A percentile compares a stretch with the other conserved stretches of the same genome.
phyloP scores from a whole-genome alignment of 345 rosid genomes.

The Microthlaspi erraticum region DNA sequence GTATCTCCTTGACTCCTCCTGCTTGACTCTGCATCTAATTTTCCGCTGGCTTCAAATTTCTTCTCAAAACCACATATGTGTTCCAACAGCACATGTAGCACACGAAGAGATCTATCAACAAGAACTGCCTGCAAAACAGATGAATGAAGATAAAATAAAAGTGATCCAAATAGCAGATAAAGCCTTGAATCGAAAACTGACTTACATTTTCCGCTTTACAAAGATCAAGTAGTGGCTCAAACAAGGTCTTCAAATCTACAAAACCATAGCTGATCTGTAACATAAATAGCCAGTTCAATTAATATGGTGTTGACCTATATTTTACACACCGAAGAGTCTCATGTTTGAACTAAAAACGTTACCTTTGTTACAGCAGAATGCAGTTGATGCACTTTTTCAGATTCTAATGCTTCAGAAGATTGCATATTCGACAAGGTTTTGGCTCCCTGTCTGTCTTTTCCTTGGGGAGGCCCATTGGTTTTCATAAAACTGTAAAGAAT shows the following conservation, averaged over 20 bases:
- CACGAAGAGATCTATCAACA: conserved; percentile 60
- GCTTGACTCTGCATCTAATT: conserved; percentile 42
- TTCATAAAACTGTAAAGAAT: conserved; percentile 63
- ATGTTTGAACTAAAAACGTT: conserved; percentile 18
- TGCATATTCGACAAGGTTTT: conserved; percentile 43
- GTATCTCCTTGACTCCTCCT: conserved; percentile 37
- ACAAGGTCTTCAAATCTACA: conserved; percentile 60
- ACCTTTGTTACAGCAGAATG: conserved; percentile 67
- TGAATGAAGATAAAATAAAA: background rate
- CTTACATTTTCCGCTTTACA: conserved; percentile 71
- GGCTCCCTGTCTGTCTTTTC: conserved; percentile 33
- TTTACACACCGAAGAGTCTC: conserved; percentile 5
- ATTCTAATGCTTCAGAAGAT: conserved; percentile 52
- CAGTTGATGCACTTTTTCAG: conserved; percentile 55
- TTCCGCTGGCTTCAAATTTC: conserved; percentile 51
- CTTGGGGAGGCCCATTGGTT: conserved; percentile 44
- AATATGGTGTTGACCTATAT: conserved; percentile 4
- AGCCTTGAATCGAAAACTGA: conserved; percentile 21
- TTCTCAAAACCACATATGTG: conserved; percentile 56
- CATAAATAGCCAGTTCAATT: conserved; percentile 5
- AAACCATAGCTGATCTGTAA: conserved; percentile 72
- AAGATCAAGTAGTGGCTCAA: conserved; percentile 72
- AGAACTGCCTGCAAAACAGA: conserved; percentile 59
- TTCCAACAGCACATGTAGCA: conserved; percentile 66
- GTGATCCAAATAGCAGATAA: conserved; percentile 16